Evolutionary conservation across 202 grass and related monocot genomes (phyloP).

Genomic region (Bolboschoenoplectus hybrid): DNA sequence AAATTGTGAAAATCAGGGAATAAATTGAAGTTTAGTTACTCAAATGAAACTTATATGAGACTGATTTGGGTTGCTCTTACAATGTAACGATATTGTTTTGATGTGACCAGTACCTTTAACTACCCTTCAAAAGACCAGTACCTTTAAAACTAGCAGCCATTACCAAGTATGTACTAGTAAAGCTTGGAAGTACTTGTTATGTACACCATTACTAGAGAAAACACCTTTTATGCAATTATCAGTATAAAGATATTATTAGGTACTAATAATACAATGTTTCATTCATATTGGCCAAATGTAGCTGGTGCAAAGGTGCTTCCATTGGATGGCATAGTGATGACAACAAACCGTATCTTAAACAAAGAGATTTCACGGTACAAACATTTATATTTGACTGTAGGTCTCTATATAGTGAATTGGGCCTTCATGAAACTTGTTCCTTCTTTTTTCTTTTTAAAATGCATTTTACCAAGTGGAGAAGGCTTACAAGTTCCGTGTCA

Average conservation of each 20-base stretch:
- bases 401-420: neutral
- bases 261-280: neutral
- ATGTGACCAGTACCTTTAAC: neutral
- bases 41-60: too few species aligned
- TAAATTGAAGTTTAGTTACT: too few species aligned
- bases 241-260: neutral
- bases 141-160: neutral
- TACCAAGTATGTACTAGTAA: neutral
- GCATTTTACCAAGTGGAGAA: neutral
- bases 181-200: neutral
- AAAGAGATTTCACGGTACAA: slow-evolving; percentile 80
- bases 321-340: slow-evolving; percentile 95
- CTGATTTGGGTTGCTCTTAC: neutral
- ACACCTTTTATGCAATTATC: neutral
- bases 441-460: neutral
- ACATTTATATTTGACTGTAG: neutral
- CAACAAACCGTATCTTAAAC: slow-evolving; percentile 91
- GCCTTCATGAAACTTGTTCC: neutral
- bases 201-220: neutral
- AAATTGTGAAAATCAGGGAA: neutral
- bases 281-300: slow-evolving; percentile 38
- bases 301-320: slow-evolving; percentile 90
- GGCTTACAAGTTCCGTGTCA: neutral
- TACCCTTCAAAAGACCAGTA: neutral
- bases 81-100: neutral